These are phyloP conservation scores for Cryptococcus sp. DNA, from an alignment of 1,284 basidiomycete species.

Conservation along the genomic window DNA sequence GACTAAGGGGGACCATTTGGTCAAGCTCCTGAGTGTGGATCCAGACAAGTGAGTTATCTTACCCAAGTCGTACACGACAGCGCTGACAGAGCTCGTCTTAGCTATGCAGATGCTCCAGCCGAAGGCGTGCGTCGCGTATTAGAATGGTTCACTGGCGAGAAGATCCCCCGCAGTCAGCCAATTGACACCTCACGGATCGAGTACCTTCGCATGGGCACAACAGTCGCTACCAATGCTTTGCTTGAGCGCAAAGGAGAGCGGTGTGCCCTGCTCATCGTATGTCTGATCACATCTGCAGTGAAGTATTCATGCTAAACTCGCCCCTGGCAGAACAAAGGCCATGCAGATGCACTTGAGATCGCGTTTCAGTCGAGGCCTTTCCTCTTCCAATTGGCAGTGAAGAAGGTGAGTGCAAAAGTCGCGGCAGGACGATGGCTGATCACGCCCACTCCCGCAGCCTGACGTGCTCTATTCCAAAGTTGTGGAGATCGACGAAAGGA, in stretches of 20 bases:
- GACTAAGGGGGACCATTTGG: conserved; percentile 22
- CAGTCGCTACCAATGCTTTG: conserved; percentile 84
- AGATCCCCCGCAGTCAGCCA: conserved; percentile 66
- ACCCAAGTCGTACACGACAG: not conserved
- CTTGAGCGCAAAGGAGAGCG: conserved; percentile 91
- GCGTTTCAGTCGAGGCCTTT: conserved; percentile 61
- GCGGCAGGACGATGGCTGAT: not conserved
- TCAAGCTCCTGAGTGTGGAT: conserved; percentile 78
- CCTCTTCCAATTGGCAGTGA: conserved; percentile 85
- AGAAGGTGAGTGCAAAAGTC: conserved; percentile 61
- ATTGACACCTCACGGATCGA: conserved; percentile 31
- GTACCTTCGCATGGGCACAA: conserved; percentile 51
- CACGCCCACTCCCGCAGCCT: conserved; percentile 2
- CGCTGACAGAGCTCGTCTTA: conserved; percentile 49
- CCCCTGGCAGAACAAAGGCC: conserved; percentile 68
- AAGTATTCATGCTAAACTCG: not conserved
- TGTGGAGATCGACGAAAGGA: conserved; percentile 71
- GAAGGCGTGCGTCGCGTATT: conserved; percentile 79
- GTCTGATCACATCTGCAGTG: not conserved
- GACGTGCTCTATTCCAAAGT: conserved; percentile 56
- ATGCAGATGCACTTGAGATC: conserved; percentile 39
- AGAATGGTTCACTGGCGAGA: conserved; percentile 68
- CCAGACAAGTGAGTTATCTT: conserved; percentile 61
- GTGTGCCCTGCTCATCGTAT: conserved; percentile 78
- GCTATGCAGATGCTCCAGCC: conserved; percentile 91